A percentile compares a stretch with the other conserved stretches of the same genome.
Evolutionary conservation across 2,329 filamentous ascomycete genomes (phyloP).

Genomic region (Apiospora saccharicola): DNA sequence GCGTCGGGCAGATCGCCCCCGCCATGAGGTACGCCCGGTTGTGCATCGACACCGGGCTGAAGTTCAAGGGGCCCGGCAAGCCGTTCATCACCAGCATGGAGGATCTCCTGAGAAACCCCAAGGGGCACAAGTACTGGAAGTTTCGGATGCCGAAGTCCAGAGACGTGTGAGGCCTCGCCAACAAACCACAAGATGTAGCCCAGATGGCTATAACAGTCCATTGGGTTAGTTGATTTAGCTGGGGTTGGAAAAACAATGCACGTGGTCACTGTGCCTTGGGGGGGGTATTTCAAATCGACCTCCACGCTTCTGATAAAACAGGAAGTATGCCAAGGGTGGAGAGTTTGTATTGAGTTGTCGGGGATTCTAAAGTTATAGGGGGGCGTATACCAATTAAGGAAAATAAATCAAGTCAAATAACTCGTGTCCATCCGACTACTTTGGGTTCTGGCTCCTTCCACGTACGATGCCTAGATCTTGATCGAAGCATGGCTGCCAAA

Average conservation of each 20-base stretch:
- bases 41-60: slow-evolving; percentile 37
- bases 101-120: slow-evolving; percentile 40
- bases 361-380: no score
- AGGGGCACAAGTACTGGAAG: slow-evolving; percentile 40
- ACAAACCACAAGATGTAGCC: not conserved
- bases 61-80: slow-evolving; percentile 42
- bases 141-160: slow-evolving; percentile 20
- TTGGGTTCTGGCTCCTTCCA: no score
- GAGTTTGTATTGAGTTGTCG: no score
- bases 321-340: no score
- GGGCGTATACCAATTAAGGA: not conserved
- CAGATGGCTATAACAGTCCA: not conserved
- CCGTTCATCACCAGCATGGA: slow-evolving; percentile 45
- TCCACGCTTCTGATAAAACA: no score
- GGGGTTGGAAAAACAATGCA: no score
- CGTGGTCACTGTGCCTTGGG: no score
- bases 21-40: slow-evolving; percentile 44
- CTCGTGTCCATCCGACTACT: no score
- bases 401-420: no score
- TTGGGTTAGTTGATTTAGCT: no score
- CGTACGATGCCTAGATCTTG: not conserved
- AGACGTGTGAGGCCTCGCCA: not conserved
- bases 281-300: no score
- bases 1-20: slow-evolving; percentile 40
- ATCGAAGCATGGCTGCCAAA: not conserved